These are phyloP conservation scores for Ascochyta rabiei DNA, from an alignment of 2,329 filamentous ascomycete genomes.

Conservation along the genomic window DNA sequence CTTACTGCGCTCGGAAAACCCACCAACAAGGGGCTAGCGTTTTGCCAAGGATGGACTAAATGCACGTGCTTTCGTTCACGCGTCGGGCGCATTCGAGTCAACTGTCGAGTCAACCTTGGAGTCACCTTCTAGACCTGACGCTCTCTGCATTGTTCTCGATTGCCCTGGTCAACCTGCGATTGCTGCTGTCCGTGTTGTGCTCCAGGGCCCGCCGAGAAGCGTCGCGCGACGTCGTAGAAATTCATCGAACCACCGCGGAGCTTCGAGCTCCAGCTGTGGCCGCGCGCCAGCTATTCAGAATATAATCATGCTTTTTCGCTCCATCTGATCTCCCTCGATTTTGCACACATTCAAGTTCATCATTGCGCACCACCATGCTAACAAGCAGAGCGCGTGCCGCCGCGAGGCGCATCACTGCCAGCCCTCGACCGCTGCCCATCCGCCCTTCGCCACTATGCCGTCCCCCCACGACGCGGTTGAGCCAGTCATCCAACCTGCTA, in stretches of 20 bases:
- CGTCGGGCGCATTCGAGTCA: not conserved
- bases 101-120: not conserved
- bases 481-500: constrained; percentile 21
- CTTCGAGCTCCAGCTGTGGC: constrained; percentile 30
- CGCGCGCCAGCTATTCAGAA: constrained; percentile 25
- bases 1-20: constrained; percentile 17
- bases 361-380: constrained; percentile 38
- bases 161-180: not conserved
- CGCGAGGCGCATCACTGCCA: constrained; percentile 41
- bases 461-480: constrained; percentile 26
- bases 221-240: constrained; percentile 23
- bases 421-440: constrained; percentile 20
- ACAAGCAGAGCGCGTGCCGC: constrained; percentile 43
- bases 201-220: not conserved
- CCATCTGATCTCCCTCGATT: constrained; percentile 5
- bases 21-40: constrained; percentile 16
- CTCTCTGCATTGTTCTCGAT: not conserved
- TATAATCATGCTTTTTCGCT: constrained; percentile 30
- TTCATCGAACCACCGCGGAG: constrained; percentile 29
- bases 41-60: constrained; percentile 17
- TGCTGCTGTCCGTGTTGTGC: not conserved
- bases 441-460: constrained; percentile 30
- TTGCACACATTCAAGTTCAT: constrained; percentile 5
- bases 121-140: not conserved
- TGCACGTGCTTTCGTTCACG: constrained; percentile 14